phyloP scores from a whole-genome alignment of 805 yeast species.

The Wickerhamomyces alni region DNA sequence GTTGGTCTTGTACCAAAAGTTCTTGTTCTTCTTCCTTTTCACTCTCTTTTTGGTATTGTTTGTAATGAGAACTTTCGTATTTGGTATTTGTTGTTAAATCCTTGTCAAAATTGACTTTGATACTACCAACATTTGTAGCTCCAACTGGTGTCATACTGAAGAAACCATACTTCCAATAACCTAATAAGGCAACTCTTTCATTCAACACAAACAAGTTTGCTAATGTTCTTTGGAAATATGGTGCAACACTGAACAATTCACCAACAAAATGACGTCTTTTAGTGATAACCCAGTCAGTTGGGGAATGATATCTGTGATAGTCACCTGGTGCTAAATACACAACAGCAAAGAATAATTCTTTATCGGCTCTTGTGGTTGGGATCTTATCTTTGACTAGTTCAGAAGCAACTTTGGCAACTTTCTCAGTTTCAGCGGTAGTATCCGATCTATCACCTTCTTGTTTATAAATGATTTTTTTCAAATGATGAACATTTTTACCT shows the following conservation, averaged over 20 bases:
- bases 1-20: conserved; percentile 2
- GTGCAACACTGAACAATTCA: conserved; percentile 92
- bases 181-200: conserved; percentile 91
- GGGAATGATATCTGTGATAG: conserved; percentile 95
- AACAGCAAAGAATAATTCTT: conserved; percentile 77
- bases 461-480: conserved; percentile 42
- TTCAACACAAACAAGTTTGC: conserved; percentile 85
- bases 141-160: conserved; percentile 99
- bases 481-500: conserved; percentile 35
- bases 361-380: conserved; percentile 30
- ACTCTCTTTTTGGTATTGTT: conserved; percentile 14
- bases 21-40: conserved; percentile 2
- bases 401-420: conserved; percentile 35
- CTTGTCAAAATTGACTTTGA: conserved; percentile 85
- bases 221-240: conserved; percentile 85
- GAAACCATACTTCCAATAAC: conserved; percentile 95
- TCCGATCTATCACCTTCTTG: conserved; percentile 65
- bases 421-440: conserved; percentile 24
- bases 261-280: conserved; percentile 94
- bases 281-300: conserved; percentile 93
- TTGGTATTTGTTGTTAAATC: conserved; percentile 79
- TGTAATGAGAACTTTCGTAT: conserved; percentile 39
- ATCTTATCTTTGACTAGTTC: conserved; percentile 16
- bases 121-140: conserved; percentile 97
- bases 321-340: conserved; percentile 98